Percentiles rank a stretch among this genome's conserved stretches.
Conservation (phyloP, 73 alveolate genomes). For the Paramecium sonneborni region DNA sequence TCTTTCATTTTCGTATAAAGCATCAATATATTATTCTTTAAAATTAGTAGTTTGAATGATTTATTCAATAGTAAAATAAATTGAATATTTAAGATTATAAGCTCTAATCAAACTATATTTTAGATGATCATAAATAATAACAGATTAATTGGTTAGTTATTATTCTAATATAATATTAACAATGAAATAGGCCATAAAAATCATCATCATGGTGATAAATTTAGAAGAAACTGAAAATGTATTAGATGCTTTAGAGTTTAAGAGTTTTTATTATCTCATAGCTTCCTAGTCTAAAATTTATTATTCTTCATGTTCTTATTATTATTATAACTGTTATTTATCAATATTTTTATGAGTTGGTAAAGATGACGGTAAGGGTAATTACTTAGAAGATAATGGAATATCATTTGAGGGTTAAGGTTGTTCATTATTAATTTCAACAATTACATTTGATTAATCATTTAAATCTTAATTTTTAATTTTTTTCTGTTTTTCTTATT, state of each 20-base stretch:
- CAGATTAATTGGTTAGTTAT: background rate
- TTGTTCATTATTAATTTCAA: conserved; percentile 28
- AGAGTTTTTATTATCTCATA: conserved; percentile 25
- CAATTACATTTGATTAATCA: background rate
- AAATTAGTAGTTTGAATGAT: background rate
- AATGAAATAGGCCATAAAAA: conserved; percentile 29
- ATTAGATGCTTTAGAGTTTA: background rate
- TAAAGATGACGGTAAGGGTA: background rate
- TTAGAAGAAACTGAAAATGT: conserved; percentile 3
- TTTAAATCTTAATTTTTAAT: background rate
- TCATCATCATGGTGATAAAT: conserved; percentile 1
- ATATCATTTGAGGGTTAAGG: background rate
- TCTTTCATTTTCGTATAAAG: conserved; percentile 32
- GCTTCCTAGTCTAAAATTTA: background rate
- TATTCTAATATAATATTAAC: background rate
- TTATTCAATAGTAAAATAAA: conserved; percentile 45
- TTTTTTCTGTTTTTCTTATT: background rate
- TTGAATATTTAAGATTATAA: background rate
- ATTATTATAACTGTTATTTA: background rate
- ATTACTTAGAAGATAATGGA: background rate
- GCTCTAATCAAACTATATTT: background rate
- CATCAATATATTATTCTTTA: background rate
- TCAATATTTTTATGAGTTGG: background rate
- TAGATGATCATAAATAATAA: background rate
- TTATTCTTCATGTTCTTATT: conserved; percentile 29